Evolutionary conservation across 306 rosid genomes (phyloP).

Genomic region (Begonia fuchsioides): DNA sequence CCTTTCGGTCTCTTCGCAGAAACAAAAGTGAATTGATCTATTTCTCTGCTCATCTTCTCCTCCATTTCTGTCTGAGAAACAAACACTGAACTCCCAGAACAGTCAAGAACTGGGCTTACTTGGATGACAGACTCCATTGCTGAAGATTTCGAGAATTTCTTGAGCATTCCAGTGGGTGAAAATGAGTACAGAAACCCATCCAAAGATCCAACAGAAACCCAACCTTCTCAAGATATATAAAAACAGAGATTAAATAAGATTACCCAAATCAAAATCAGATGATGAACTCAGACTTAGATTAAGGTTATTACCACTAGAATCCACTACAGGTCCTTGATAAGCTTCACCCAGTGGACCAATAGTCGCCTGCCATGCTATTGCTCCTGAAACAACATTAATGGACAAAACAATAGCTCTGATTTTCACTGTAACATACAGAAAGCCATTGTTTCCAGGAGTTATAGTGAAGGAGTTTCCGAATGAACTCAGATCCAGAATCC

Average conservation of each 20-base stretch:
- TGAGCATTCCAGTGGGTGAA: constrained; percentile 53
- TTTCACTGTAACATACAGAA: constrained; percentile 45
- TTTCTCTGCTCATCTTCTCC: constrained; percentile 36
- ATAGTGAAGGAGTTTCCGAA: constrained; percentile 39
- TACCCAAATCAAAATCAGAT: not conserved
- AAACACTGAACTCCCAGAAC: constrained; percentile 67
- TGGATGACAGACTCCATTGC: constrained; percentile 29
- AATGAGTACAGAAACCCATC: constrained; percentile 63
- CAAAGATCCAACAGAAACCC: constrained; percentile 65
- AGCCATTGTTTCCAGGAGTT: constrained; percentile 72
- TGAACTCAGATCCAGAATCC: constrained; percentile 70
- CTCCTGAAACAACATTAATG: constrained; percentile 52
- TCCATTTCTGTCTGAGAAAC: constrained; percentile 57
- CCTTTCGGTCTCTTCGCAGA: constrained; percentile 46
- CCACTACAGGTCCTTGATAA: constrained; percentile 42
- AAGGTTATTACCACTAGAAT: constrained; percentile 46
- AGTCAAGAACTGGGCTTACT: constrained; percentile 53
- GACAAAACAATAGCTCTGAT: constrained; percentile 47
- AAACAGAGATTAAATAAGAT: not conserved
- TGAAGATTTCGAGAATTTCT: constrained; percentile 48
- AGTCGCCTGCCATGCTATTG: constrained; percentile 51
- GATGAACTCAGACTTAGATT: not conserved
- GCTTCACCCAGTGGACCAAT: constrained; percentile 51
- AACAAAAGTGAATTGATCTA: constrained; percentile 30
- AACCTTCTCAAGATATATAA: constrained; percentile 23